Evolutionary conservation across 2,329 filamentous ascomycete species (phyloP), one percentile per base, ranked within the genome.

Genomic region (Hypoxylon sp.): DNA sequence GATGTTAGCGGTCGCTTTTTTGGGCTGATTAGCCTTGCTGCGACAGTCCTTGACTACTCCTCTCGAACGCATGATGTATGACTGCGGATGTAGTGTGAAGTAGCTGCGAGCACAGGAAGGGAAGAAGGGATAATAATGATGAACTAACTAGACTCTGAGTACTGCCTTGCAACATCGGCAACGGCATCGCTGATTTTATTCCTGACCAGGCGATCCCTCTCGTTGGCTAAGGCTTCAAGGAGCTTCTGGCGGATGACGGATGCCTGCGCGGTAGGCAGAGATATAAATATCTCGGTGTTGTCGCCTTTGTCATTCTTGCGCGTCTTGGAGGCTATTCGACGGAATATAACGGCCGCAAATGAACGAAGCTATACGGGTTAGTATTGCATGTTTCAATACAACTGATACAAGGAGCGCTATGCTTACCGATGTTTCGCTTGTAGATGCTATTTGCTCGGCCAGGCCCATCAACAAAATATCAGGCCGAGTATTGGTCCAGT

Each of bases 111-210:
- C 22, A 33, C 7, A 14, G 44, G 38, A 3, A 7, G 45, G 24
- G 28, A 28, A 46, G 53, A 30, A 50, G 38, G 36, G 20, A 51
- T 32, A 62, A 24, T 20, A 44, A 55, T 20, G 11, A 33, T 55
- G 16, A 40, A 75, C 89, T 78, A 85, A 97, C 93, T 90, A 75
- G 91, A 93, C 74, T 98, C 96, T 45, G 92, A 91, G 80, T 97
- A 97, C 81, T 99, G 93, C 74, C 96, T 89, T 45, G 95, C 96
- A 65, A 99, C 85, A 80, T 99, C 96, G 22, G 96, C 96, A 67
- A 98, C 92, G n/a, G 95, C 93, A 80, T 99, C 96, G 73, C 94
- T 96, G 76, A 98, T 92, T 80, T 99, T 99, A 82, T 97, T 96
- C 74, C 96, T 87, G 48, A 97, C 92, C 38, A 87, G 83, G 66